A percentile compares a stretch with the other conserved stretches of the same genome.
Conservation (phyloP, 2,329 filamentous ascomycete genomes). For the Cladosporium colombiae region DNA sequence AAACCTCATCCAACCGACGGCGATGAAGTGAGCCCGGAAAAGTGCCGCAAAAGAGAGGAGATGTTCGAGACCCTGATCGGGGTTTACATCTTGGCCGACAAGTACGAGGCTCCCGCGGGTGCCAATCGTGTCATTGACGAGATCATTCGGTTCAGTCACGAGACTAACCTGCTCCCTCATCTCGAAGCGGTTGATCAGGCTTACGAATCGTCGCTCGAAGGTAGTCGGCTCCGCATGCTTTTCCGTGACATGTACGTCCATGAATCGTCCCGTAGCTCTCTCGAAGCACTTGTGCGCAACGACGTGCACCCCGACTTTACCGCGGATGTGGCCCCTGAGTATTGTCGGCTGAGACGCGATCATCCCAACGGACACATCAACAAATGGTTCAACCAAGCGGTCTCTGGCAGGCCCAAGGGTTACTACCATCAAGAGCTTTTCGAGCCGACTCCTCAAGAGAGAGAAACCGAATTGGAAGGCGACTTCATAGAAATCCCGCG, state of each 20-base stretch:
- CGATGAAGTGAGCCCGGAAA: not conserved
- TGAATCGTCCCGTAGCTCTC: not conserved
- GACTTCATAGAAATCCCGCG: not conserved
- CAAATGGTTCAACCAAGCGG: not conserved
- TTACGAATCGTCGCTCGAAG: not conserved
- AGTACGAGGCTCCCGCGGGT: not conserved
- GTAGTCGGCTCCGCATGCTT: not conserved
- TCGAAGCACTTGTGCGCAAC: not conserved
- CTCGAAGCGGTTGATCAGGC: not conserved
- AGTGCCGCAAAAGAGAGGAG: not conserved
- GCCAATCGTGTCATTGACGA: slow-evolving; percentile 12
- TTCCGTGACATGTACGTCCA: not conserved
- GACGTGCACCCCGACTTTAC: not conserved
- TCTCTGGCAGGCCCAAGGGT: not conserved
- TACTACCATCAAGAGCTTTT: not conserved
- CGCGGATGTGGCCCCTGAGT: not conserved
- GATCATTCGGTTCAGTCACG: not conserved
- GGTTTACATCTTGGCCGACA: slow-evolving; percentile 11
- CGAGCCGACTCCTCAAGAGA: not conserved
- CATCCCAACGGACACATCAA: not conserved
- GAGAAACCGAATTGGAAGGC: not conserved
- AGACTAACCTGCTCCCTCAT: not conserved
- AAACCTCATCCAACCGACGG: not conserved
- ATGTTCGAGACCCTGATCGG: not conserved
- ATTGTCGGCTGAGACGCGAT: not conserved